Evolutionary conservation across 1,284 basidiomycete species (phyloP), one percentile per base, ranked within the genome.

Genomic region (Ceratobasidium sp.): DNA sequence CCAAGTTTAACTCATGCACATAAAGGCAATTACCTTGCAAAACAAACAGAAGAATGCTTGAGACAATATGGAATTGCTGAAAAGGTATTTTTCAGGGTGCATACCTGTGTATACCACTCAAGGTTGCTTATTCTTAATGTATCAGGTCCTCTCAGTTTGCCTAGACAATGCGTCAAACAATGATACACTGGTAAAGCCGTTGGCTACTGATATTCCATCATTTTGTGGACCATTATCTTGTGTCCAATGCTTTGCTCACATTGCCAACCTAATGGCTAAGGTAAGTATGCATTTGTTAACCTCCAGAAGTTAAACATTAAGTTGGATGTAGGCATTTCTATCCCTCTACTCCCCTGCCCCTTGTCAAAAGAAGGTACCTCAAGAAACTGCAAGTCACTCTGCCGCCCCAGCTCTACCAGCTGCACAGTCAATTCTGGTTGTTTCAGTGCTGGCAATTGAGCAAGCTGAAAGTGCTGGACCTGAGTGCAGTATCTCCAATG

Each of bases 1-100:
- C n/a, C n/a, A n/a, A 62, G 58, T 12, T 34, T 62, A 49, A 62
- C 60, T 13, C 32, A 64, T 22, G 60, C 35, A 22, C 60, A 53
- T 52, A 49, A 12, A 42, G 60, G 60, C 3, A 35, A 42, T 20
- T 64, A 64, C 34, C 34, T 64, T 12, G 60, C 60, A 6, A 10
- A 6, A 17, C 22, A 49, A 5, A 29, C 38, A 25, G 22, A 17
- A 13, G 60, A 64, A 7, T 64, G 60, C 35, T 17, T 64, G 6
- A 40, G 42, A 25, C 47, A 47, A 64, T 53, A 40, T 64, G 56
- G 42, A 27, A 60, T 60, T 22, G 56, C 42, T n/a, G 32, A 60
- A 8, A 60, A 60, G 22, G 56, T 60, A 13, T 31, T 25, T 29
- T 50, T 40, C 7, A 25, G 38, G 38, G 17, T 40, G 17, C 17